Conservation (phyloP, 2,329 filamentous ascomycete species). For the Ophiosphaerella korrae region DNA sequence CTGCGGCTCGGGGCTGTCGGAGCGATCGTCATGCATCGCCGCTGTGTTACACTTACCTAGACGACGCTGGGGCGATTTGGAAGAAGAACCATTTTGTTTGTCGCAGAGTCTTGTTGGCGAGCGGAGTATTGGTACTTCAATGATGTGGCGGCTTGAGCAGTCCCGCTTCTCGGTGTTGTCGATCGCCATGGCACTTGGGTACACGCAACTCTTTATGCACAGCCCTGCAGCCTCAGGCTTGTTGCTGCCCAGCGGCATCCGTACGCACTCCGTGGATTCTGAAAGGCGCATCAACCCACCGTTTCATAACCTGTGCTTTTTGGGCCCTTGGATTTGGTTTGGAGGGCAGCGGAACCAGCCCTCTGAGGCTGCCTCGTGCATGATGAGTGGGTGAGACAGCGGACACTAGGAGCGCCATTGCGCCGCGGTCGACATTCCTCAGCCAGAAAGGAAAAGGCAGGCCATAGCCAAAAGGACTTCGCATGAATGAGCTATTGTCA, state of each 20-base stretch:
- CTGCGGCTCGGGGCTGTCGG: no score
- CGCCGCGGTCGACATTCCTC: conserved; percentile 32
- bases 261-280: not conserved
- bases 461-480: conserved; percentile 20
- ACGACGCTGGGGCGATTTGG: conserved; percentile 4
- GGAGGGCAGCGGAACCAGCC: conserved; percentile 9
- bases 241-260: no score
- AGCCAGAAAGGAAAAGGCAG: conserved; percentile 24
- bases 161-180: conserved; percentile 26
- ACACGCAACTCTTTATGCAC: conserved; percentile 5
- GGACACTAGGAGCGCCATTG: conserved; percentile 39
- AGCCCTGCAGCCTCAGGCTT: conserved; percentile 2
- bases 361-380: conserved; percentile 2
- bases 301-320: conserved; percentile 23
- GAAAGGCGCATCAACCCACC: conserved; percentile 20
- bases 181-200: conserved; percentile 6
- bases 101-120: conserved; percentile 7
- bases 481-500: not conserved
- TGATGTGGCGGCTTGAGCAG: conserved; percentile 9
- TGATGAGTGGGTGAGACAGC: conserved; percentile 21
- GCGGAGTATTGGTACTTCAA: conserved; percentile 5
- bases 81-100: conserved; percentile 2
- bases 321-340: conserved; percentile 2
- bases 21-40: not conserved
- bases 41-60: conserved; percentile 4